Base-by-base conservation (phyloP, 2,329 filamentous ascomycete genomes). In the Dothiorella sarmentorum region DNA sequence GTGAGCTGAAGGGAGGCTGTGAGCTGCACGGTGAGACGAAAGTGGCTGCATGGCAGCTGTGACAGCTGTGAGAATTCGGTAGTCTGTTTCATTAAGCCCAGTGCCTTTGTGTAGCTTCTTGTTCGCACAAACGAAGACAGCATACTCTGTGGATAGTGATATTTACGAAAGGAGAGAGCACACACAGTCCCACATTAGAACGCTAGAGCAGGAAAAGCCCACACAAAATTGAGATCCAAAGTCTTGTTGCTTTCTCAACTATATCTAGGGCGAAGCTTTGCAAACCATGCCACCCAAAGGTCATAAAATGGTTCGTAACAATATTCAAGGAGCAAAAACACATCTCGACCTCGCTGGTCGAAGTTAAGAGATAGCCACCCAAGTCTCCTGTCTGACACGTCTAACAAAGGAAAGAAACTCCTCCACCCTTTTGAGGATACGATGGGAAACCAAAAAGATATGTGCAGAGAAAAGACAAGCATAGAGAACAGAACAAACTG, bases 221-320 rank as follows among this genome's bases (percentile, higher is more conserved):
- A 26, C n/a, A n/a, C n/a, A 53, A 20, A 40, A 20, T 24, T 20
- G 31, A 31, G 18, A 5, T 53, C 37, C 13, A n/a, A 53, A 9
- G 33, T 9, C 10, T 37, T 37, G 24, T 53, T 53, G 49, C 22
- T 53, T 53, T 53, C 49, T 24, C 31, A 37, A 15, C 31, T 53
- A 53, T 29, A 29, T 27, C 6, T 35, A 53, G 26, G 24, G n/a
- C 18, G 11, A 27, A 27, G 20, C 18, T 20, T 11, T 40, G 33
- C 33, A 40, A 38, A 53, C n/a, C 22, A 40, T 40, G 35, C 35
- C 49, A 37, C 49, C 49, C 24, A 31, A 13, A 11, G 26, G 20
- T 18, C n/a, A 10, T 29, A 27, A 40, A 53, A 53, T 29, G n/a
- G 40, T 38, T 53, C 49, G 49, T 53, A 53, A 53, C 35, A 29